Conservation (phyloP, 1,139 yeast genomes). For the Insectozyma bohioensis region DNA sequence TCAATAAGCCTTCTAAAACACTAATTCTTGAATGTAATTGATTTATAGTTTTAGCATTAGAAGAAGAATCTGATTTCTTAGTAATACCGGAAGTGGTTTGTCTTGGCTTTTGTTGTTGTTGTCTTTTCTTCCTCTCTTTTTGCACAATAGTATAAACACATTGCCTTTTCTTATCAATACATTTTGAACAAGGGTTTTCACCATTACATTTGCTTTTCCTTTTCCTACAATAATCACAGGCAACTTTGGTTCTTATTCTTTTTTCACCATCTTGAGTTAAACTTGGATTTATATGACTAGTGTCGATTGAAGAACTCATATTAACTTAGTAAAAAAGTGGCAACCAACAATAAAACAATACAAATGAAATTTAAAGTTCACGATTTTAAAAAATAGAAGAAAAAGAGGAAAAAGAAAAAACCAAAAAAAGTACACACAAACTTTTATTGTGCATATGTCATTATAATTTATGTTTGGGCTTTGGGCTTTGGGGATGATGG, state of each 20-base stretch:
- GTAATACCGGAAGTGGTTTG: no score
- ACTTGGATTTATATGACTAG: slow-evolving; percentile 10
- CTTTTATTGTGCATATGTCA: no score
- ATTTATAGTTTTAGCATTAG: slow-evolving; percentile 8
- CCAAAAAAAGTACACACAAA: no score
- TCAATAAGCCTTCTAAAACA: slow-evolving; percentile 12
- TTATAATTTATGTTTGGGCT: no score
- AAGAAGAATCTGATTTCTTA: no score
- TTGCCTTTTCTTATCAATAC: slow-evolving; percentile 26
- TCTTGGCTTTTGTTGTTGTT: slow-evolving; percentile 1
- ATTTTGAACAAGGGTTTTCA: slow-evolving; percentile 42
- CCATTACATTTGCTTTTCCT: slow-evolving; percentile 56
- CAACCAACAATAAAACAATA: no score
- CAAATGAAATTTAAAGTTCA: no score
- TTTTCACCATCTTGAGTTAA: slow-evolving; percentile 12
- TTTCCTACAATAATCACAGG: slow-evolving; percentile 53
- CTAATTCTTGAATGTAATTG: slow-evolving; percentile 13
- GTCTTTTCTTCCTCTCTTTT: slow-evolving; percentile 17
- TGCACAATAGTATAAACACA: slow-evolving; percentile 26
- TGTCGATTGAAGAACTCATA: neutral
- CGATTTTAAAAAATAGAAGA: no score
- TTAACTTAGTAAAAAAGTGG: no score
- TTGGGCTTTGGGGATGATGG: no score
- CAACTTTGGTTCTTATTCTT: slow-evolving; percentile 39
- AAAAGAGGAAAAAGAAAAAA: no score